phyloP scores from a whole-genome alignment of 2,329 filamentous ascomycete genomes.

The Tolypocladium sp. region DNA sequence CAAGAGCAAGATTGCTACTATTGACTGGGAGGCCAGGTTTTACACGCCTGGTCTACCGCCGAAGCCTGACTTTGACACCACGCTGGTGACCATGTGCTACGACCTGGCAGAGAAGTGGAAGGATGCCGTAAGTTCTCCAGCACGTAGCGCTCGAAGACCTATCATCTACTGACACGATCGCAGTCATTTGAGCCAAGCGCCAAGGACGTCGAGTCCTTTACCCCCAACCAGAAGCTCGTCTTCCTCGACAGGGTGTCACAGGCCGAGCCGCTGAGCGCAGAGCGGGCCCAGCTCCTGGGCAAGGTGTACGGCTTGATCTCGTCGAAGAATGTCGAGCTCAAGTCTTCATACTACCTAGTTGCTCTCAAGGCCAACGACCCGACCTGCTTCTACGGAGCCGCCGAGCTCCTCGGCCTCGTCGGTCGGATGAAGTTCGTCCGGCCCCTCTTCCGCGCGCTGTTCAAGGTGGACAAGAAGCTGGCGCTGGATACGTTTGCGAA shows the following conservation, averaged over 20 bases:
- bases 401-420: slow-evolving; percentile 68
- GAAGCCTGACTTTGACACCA: slow-evolving; percentile 86
- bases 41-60: slow-evolving; percentile 81
- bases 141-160: too few relatives aligned
- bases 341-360: slow-evolving; percentile 70
- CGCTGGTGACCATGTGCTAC: slow-evolving; percentile 78
- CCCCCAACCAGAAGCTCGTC: slow-evolving; percentile 82
- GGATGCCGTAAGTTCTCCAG: slow-evolving; percentile 34
- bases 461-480: slow-evolving; percentile 62
- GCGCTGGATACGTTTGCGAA: slow-evolving; percentile 77
- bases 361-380: slow-evolving; percentile 66
- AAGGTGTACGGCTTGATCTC: slow-evolving; percentile 61
- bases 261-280: slow-evolving; percentile 49
- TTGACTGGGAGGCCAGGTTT: slow-evolving; percentile 89
- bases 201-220: slow-evolving; percentile 64
- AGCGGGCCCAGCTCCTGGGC: slow-evolving; percentile 64
- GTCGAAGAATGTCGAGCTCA: slow-evolving; percentile 82
- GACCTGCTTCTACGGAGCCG: slow-evolving; percentile 59
- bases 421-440: slow-evolving; percentile 97
- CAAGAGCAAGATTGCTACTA: slow-evolving; percentile 54
- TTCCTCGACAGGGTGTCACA: slow-evolving; percentile 75
- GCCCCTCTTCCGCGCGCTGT: slow-evolving; percentile 69
- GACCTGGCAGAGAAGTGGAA: slow-evolving; percentile 76
- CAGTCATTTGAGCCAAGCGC: slow-evolving; percentile 53
- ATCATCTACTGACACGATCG: too few relatives aligned